Base-by-base conservation (phyloP, 176 grass and related monocot genomes). In the Musa itinerans region DNA sequence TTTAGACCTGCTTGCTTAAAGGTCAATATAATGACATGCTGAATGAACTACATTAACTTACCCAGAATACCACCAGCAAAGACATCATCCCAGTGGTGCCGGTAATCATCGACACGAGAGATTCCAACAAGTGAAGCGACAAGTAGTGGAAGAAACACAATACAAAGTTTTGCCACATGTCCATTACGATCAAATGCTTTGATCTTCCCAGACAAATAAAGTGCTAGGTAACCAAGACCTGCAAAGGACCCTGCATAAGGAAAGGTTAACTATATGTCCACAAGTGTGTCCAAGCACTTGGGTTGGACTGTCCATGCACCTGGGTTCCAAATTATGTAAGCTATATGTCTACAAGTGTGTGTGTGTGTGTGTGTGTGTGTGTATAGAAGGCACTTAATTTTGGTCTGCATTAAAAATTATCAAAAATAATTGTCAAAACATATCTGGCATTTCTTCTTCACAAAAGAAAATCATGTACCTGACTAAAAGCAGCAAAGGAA, bases 51-150 rank as follows among this genome's bases (percentile, higher is more conserved):
- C 26, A 55, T 14, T 29, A 55, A 88, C 83, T 50, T 12, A 99
- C 95, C 95, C 57, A 94, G 70, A 43, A 94, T 65, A 54, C 88
- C 73, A 0, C 95, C 88, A 55, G 79, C 83, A 80, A 91, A 85
- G 21, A 99, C 90, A 65, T 99, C 95, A 55, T 92, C 80, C 90
- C 95, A 94, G 26, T 99, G 90, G 79, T 99, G 90, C 11, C 88
- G 80, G 75, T 99, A 99, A 78, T 94, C 74, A 80, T 92, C 83
- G 15, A 99, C 53, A 77, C 84, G 81, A 55, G 95, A 94, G 75
- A 94, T 80, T 48, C 80, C 95, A 78, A 92, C 83, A 55, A 99
- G 76, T 19, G 78, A 86, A 29, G 95, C 90, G 8, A 89, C 24
- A 72, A 94, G 86, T 57, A 92, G 78, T 17, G 95, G 95, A 86